Evolutionary conservation across 2,329 filamentous ascomycete genomes (phyloP), one percentile per base, ranked within the genome.

Genomic region (Calonectria multiphialidica): DNA sequence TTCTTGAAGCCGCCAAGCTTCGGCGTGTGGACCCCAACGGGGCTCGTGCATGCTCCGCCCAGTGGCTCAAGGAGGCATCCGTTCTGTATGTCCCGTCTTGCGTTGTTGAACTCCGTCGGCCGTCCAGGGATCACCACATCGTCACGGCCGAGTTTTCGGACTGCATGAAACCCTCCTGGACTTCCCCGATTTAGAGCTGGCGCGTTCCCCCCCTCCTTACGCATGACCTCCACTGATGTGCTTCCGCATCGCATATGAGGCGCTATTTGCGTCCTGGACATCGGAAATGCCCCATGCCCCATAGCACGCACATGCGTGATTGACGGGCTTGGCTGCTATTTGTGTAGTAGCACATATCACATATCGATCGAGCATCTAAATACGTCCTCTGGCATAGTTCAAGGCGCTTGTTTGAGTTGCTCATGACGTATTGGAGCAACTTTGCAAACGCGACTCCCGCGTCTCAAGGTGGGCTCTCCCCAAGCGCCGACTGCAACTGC

Each of bases 1-100:
- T n/a, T 53, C 40, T 23, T 59, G 53, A 40, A 16, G 35, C 35
- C 35, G 53, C 53, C 53, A 53, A 68, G 59, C 45, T 45, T 44
- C n/a, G 18, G 40, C 16, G 23, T 65, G 55, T 42, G 50, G 70
- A 63, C 57, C 59, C 44, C 55, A 57, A 55, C 15, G 50, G 67
- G 77, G 72, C 49, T 64, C 73, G 70, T 78, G 76, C 75, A 66
- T 72, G 44, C 77, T 76, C 69, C 68, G 77, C 77, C 75, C 70
- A n/a, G 74, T 74, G 77, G 77, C 77, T 72, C 71, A 76, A 50
- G 35, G 53, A 70, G 62, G 72, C 65, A 64, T 70, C 71, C 71
- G 33, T 68, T 59, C 47, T 42, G 33, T 50, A 65, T 55, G 44
- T 33, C 45, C 50, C 40, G 18, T 66, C 49, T 18, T 12, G 21